Conservation (phyloP, 768 basidiomycete genomes). For the Calocybe gangraenosa region DNA sequence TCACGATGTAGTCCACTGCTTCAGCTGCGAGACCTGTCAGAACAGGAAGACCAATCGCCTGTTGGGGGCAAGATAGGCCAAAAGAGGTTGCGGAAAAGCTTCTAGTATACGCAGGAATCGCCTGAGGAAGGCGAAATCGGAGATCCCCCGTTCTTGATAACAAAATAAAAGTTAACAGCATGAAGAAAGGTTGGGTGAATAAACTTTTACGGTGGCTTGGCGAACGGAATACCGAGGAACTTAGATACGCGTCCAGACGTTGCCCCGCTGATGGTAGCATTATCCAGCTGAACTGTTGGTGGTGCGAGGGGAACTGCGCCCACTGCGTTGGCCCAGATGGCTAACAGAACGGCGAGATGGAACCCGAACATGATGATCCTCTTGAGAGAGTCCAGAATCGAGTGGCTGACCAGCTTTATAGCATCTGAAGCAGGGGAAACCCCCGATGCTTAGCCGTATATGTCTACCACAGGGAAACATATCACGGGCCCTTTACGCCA, state of each 20-base stretch:
- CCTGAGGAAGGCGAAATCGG: slow-evolving; percentile 37
- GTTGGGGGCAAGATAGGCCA: slow-evolving; percentile 46
- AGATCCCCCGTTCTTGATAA: slow-evolving; percentile 30
- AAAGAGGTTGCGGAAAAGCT: slow-evolving; percentile 32
- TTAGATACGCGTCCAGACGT: slow-evolving; percentile 27
- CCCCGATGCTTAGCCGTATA: no score
- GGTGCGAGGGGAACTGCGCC: slow-evolving; percentile 2
- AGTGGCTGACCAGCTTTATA: no score
- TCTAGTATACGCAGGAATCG: slow-evolving; percentile 31
- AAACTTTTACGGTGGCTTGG: slow-evolving; percentile 42
- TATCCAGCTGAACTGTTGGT: slow-evolving; percentile 36
- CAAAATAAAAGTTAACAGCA: no score
- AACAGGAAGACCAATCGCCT: slow-evolving; percentile 30
- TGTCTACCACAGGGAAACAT: no score
- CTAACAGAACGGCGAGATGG: background rate
- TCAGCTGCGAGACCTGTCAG: slow-evolving; percentile 30
- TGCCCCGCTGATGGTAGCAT: slow-evolving; percentile 38
- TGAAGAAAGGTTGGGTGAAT: background rate
- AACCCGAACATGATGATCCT: background rate
- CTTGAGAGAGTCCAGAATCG: background rate
- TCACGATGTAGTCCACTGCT: slow-evolving; percentile 28
- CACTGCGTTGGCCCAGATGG: slow-evolving; percentile 1
- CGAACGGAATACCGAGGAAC: slow-evolving; percentile 50
- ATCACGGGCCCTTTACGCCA: no score
- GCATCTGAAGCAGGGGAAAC: no score